Evolutionary conservation across 306 rosid species (phyloP).

Genomic region (Bauhinia variegata): DNA sequence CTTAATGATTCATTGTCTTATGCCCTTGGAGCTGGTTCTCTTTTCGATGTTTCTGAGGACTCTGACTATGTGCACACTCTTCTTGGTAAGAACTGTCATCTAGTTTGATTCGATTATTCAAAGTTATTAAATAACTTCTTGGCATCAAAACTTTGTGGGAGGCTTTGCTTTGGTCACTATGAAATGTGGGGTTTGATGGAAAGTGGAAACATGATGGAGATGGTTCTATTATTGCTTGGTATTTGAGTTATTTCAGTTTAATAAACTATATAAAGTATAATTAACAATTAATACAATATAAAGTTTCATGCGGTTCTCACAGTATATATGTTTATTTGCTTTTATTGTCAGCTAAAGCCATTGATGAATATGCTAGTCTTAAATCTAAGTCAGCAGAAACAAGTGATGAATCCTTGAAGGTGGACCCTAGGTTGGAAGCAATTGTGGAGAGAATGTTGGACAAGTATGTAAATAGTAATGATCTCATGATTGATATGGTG

Average conservation of each 20-base stretch:
- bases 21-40: conserved; percentile 95
- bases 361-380: conserved; percentile 91
- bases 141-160: not conserved
- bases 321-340: conserved; percentile 17
- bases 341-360: conserved; percentile 80
- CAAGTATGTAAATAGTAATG: conserved; percentile 58
- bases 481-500: not conserved
- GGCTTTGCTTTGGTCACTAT: not conserved
- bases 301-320: conserved; percentile 1
- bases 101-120: not conserved
- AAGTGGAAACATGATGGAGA: too few species aligned
- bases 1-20: conserved; percentile 90
- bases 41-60: conserved; percentile 91
- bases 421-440: conserved; percentile 92
- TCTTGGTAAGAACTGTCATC: conserved; percentile 63
- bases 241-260: not conserved
- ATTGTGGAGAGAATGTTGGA: conserved; percentile 96
- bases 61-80: conserved; percentile 95
- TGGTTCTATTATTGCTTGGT: conserved; percentile 15
- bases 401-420: conserved; percentile 54
- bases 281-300: too few species aligned
- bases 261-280: not conserved
- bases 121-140: not conserved
- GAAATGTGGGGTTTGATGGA: conserved; percentile 4
- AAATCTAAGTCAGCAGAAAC: conserved; percentile 84